These are phyloP conservation scores for Magnusiomyces sp. DNA, from an alignment of 1,139 yeast species.

Conservation along the genomic window DNA sequence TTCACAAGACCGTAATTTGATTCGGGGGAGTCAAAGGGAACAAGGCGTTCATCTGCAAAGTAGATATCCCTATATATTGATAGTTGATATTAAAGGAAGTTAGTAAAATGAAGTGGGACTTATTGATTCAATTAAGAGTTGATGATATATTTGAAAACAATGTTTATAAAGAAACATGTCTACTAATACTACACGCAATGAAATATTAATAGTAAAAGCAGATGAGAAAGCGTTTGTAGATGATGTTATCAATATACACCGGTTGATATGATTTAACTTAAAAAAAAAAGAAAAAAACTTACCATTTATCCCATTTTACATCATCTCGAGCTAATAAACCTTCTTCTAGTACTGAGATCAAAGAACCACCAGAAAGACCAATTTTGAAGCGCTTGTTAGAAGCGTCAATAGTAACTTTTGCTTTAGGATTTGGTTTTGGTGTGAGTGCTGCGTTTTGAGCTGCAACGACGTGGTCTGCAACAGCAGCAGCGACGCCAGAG, in stretches of 20 bases:
- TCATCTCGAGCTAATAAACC: slow-evolving; percentile 69
- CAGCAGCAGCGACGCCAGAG: slow-evolving; percentile 87
- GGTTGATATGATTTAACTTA: neutral
- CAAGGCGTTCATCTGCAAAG: slow-evolving; percentile 94
- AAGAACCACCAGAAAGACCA: slow-evolving; percentile 89
- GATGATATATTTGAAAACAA: too few species aligned
- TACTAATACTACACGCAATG: too few species aligned
- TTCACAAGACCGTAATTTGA: slow-evolving; percentile 88
- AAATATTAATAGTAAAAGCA: neutral
- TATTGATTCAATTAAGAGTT: too few species aligned
- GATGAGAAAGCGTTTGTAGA: neutral
- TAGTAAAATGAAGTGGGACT: neutral
- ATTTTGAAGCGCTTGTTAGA: slow-evolving; percentile 56
- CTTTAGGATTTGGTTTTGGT: slow-evolving; percentile 14
- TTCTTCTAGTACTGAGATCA: slow-evolving; percentile 75
- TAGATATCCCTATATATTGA: slow-evolving; percentile 49
- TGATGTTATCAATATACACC: too few species aligned
- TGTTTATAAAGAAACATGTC: neutral
- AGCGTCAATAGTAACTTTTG: slow-evolving; percentile 4
- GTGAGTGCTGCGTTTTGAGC: slow-evolving; percentile 66
- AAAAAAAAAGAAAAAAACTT: slow-evolving; percentile 6
- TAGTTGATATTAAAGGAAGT: neutral
- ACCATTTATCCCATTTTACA: slow-evolving; percentile 88
- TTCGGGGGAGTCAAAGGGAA: slow-evolving; percentile 74
- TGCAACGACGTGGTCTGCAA: slow-evolving; percentile 81